phyloP scores from a whole-genome alignment of 208 protist species.

The Phytomonas francai region DNA sequence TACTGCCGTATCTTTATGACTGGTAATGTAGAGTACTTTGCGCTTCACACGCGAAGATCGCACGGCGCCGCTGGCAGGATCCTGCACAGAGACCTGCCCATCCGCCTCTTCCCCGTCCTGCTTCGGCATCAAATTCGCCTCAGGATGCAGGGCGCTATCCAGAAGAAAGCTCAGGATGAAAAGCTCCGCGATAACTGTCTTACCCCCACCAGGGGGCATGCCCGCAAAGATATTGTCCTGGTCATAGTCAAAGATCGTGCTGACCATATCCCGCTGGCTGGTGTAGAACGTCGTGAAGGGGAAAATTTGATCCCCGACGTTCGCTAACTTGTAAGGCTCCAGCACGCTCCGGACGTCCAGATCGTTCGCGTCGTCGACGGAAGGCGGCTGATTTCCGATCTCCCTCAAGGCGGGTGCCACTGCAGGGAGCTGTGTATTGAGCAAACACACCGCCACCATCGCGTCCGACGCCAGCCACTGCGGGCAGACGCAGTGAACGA shows the following conservation, averaged over 20 bases:
- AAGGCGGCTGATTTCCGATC: slow-evolving; percentile 49
- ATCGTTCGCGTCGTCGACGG: slow-evolving; percentile 52
- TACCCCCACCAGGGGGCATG: slow-evolving; percentile 93
- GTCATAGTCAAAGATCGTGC: slow-evolving; percentile 90
- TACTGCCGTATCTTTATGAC: slow-evolving; percentile 48
- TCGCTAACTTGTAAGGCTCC: slow-evolving; percentile 74
- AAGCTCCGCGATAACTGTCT: slow-evolving; percentile 87
- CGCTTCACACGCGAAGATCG: slow-evolving; percentile 14
- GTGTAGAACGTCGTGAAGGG: slow-evolving; percentile 93
- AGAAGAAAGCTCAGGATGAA: slow-evolving; percentile 79
- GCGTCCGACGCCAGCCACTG: slow-evolving; percentile 76
- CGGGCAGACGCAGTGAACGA: slow-evolving; percentile 86
- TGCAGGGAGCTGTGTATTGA: slow-evolving; percentile 91
- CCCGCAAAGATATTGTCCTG: slow-evolving; percentile 94
- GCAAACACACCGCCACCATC: slow-evolving; percentile 86
- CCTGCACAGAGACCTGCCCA: not conserved
- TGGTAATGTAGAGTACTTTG: slow-evolving; percentile 80
- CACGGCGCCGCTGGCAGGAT: not conserved
- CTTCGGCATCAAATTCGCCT: slow-evolving; percentile 9
- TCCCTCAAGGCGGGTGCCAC: slow-evolving; percentile 61
- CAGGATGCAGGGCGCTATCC: slow-evolving; percentile 32
- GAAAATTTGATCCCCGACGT: slow-evolving; percentile 62
- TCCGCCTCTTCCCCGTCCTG: not conserved
- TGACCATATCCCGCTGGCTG: slow-evolving; percentile 93
- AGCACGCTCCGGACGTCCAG: slow-evolving; percentile 67